Evolutionary conservation across 352 stramenopile genomes (phyloP).

Genomic region (Plasmopara halstedii): DNA sequence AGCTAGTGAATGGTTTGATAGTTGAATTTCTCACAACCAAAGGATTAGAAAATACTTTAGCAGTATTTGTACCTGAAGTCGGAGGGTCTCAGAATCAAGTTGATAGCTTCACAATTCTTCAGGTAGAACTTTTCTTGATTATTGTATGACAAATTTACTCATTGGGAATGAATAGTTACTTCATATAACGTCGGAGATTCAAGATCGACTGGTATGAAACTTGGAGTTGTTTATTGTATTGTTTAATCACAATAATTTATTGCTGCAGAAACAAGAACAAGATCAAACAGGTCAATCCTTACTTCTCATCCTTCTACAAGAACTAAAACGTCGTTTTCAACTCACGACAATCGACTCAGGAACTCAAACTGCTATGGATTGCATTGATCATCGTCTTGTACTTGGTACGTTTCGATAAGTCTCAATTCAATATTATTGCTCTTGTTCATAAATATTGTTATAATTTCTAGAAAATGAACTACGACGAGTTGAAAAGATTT

Average conservation of each 20-base stretch:
- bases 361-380: conserved; percentile 61
- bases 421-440: too few relatives aligned
- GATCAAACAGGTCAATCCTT: conserved; percentile 11
- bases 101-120: conserved; percentile 26
- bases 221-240: too few relatives aligned
- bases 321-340: conserved; percentile 27
- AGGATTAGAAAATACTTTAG: conserved; percentile 46
- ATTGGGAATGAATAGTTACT: too few relatives aligned
- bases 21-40: conserved; percentile 45
- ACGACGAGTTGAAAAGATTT: conserved; percentile 53
- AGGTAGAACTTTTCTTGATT: too few relatives aligned
- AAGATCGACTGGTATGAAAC: too few relatives aligned
- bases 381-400: conserved; percentile 50
- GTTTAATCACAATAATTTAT: too few relatives aligned
- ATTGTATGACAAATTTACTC: too few relatives aligned
- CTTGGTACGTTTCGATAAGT: conserved; percentile 20
- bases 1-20: conserved; percentile 54
- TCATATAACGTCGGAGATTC: too few relatives aligned
- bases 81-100: conserved; percentile 40
- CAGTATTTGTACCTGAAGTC: conserved; percentile 66
- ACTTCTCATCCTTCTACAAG: conserved; percentile 29
- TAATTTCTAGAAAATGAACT: conserved; percentile 64
- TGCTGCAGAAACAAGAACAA: conserved; percentile 15
- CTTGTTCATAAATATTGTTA: too few relatives aligned
- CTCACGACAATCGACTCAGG: conserved; percentile 33